Evolutionary conservation across 2,329 filamentous ascomycete genomes (phyloP).

Genomic region (Neocatenulostroma microsporum): DNA sequence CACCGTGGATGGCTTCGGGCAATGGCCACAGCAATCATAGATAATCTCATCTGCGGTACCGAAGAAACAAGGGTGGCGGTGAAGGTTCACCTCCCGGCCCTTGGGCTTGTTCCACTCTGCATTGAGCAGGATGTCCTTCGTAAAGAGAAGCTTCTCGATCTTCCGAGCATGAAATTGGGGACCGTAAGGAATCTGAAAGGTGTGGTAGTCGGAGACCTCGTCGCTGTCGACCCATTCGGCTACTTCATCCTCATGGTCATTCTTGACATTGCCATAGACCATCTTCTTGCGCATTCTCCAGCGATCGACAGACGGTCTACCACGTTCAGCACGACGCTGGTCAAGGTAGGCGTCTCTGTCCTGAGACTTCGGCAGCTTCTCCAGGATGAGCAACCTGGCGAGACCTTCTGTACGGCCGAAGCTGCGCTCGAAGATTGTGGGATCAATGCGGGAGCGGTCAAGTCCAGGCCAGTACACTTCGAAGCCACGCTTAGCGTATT

Average conservation of each 20-base stretch:
- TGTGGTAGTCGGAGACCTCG: slow-evolving; percentile 70
- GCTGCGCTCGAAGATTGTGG: slow-evolving; percentile 77
- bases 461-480: slow-evolving; percentile 73
- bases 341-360: slow-evolving; percentile 64
- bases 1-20: slow-evolving; percentile 59
- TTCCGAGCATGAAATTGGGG: slow-evolving; percentile 49
- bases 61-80: slow-evolving; percentile 81
- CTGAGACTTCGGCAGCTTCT: slow-evolving; percentile 61
- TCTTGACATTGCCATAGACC: slow-evolving; percentile 66
- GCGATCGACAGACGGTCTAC: slow-evolving; percentile 52
- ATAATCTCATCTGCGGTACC: slow-evolving; percentile 67
- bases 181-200: slow-evolving; percentile 59
- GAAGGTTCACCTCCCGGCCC: slow-evolving; percentile 67
- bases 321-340: slow-evolving; percentile 63
- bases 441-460: slow-evolving; percentile 68
- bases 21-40: slow-evolving; percentile 73
- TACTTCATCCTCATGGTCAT: slow-evolving; percentile 68
- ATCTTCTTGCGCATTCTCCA: slow-evolving; percentile 33
- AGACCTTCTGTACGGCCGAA: slow-evolving; percentile 69
- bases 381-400: slow-evolving; percentile 69
- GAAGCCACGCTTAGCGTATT: slow-evolving; percentile 77
- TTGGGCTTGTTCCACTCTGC: slow-evolving; percentile 77
- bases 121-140: slow-evolving; percentile 72
- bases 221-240: slow-evolving; percentile 74
- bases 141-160: slow-evolving; percentile 76